Percentiles rank a stretch among this genome's conserved stretches.
phyloP scores from a whole-genome alignment of 345 rosid genomes.

The Sonneratia alba region DNA sequence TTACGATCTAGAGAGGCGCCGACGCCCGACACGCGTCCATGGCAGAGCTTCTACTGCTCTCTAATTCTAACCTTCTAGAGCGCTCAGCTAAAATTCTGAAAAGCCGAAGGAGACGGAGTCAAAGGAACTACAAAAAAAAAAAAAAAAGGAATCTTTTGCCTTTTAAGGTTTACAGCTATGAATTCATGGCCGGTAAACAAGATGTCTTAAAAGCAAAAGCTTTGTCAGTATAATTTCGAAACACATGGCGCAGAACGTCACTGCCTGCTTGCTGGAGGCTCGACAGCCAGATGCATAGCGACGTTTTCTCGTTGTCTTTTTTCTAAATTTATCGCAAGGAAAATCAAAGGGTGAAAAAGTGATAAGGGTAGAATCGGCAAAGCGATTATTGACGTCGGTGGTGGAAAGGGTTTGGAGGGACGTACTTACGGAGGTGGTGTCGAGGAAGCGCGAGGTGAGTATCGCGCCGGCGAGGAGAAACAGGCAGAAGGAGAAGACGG shows the following conservation, averaged over 20 bases:
- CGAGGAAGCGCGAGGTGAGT: slow-evolving; percentile 49
- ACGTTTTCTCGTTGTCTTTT: no score
- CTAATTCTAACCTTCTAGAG: background rate
- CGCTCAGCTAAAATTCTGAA: background rate
- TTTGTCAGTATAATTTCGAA: no score
- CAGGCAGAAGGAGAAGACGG: slow-evolving; percentile 26
- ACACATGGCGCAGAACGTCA: no score
- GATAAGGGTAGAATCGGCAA: background rate
- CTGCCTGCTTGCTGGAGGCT: no score
- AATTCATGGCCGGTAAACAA: no score
- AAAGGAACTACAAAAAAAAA: background rate
- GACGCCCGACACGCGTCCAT: no score
- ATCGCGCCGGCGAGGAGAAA: slow-evolving; percentile 64
- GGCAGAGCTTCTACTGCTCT: background rate
- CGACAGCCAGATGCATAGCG: no score
- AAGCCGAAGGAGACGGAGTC: background rate
- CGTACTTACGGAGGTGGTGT: slow-evolving; percentile 19
- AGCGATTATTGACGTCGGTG: background rate
- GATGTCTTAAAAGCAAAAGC: no score
- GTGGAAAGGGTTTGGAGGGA: background rate
- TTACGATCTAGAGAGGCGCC: no score
- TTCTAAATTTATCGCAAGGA: no score
- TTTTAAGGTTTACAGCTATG: no score
- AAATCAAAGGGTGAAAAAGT: background rate
- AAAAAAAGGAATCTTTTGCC: no score